Conservation (phyloP, 202 grass and related monocot species). For the Schoenoplectus triqueter region DNA sequence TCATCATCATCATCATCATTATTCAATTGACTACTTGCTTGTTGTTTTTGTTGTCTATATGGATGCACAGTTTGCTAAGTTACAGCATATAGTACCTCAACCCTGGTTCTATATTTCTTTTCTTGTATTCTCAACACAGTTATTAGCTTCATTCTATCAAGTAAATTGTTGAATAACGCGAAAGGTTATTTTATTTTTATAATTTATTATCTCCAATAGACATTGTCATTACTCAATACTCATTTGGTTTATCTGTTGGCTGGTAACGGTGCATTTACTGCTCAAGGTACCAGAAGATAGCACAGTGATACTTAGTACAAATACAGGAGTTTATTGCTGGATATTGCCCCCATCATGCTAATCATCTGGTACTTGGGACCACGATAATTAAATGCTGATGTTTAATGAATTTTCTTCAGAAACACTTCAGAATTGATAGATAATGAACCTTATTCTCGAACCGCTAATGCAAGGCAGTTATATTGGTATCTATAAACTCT, state of each 20-base stretch:
- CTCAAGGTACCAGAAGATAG: not conserved
- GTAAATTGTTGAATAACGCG: not conserved
- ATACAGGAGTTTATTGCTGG: constrained; percentile 5
- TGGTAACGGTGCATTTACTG: not conserved
- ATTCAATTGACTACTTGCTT: too few species aligned
- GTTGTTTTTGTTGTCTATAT: not conserved
- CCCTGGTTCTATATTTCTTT: not conserved
- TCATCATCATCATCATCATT: too few species aligned
- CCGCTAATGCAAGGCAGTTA: too few species aligned
- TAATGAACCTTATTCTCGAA: not conserved
- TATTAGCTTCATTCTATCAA: not conserved
- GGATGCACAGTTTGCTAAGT: not conserved
- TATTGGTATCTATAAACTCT: too few species aligned
- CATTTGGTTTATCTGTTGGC: not conserved
- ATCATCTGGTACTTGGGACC: constrained; percentile 2
- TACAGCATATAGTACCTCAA: not conserved
- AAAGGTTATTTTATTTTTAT: not conserved
- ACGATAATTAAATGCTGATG: not conserved
- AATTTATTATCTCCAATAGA: not conserved
- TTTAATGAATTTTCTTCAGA: not conserved
- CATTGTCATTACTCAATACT: not conserved
- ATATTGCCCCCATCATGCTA: not conserved
- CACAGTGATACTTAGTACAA: constrained; percentile 9
- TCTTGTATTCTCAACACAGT: not conserved
- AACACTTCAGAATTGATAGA: constrained; percentile 22